Evolutionary conservation across 1,284 basidiomycete genomes (phyloP).

Genomic region (Pisolithus thermaeus): DNA sequence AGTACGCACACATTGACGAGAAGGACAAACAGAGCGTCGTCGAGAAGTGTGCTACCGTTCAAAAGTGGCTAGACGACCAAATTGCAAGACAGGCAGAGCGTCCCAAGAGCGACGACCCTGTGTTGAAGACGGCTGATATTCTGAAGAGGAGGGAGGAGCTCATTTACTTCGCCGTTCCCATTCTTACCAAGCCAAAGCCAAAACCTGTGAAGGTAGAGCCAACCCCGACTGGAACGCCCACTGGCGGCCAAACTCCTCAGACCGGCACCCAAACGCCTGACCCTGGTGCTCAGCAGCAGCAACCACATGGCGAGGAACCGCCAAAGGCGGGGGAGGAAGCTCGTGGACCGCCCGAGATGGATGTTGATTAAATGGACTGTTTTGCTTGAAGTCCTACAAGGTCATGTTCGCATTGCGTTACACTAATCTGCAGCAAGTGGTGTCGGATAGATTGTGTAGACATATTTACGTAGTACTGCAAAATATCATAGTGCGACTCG

Average conservation of each 20-base stretch:
- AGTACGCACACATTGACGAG: constrained; percentile 81
- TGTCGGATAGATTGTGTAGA: background rate
- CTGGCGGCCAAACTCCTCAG: constrained; percentile 60
- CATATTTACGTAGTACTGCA: constrained; percentile 4
- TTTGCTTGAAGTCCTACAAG: background rate
- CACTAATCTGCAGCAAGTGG: constrained; percentile 2
- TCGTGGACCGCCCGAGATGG: constrained; percentile 68
- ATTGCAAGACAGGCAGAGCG: constrained; percentile 79
- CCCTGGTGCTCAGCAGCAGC: constrained; percentile 30
- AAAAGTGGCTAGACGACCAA: constrained; percentile 94
- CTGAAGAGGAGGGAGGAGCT: constrained; percentile 86
- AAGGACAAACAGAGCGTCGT: constrained; percentile 82
- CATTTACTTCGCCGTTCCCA: constrained; percentile 78
- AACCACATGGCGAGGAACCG: constrained; percentile 22
- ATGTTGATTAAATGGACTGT: constrained; percentile 55
- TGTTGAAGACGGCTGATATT: constrained; percentile 76
- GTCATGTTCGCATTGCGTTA: background rate
- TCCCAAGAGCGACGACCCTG: constrained; percentile 81
- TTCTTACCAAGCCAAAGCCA: constrained; percentile 85
- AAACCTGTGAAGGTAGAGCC: constrained; percentile 59
- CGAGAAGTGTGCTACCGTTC: constrained; percentile 74
- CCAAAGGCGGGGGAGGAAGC: constrained; percentile 37
- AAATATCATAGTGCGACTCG: constrained; percentile 1
- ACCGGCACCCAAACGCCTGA: constrained; percentile 53
- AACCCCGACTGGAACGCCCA: constrained; percentile 32